Evolutionary conservation across 345 rosid species (phyloP).

Genomic region (Anastatica hierochuntica): DNA sequence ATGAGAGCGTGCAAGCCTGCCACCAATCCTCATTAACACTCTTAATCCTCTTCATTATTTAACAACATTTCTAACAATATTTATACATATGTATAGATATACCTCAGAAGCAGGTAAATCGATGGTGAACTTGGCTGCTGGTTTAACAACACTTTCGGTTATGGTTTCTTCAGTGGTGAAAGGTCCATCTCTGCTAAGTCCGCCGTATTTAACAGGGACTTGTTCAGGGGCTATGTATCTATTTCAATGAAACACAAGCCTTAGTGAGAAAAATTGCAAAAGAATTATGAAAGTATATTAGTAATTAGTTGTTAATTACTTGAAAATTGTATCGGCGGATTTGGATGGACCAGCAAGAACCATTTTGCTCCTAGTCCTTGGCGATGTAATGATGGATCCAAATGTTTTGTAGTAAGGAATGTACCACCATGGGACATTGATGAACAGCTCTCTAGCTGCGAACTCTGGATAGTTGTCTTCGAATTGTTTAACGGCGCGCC

Average conservation of each 20-base stretch:
- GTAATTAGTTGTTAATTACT: too few relatives aligned
- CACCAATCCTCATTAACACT: too few relatives aligned
- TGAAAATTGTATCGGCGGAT: conserved; percentile 76
- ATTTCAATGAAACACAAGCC: background rate
- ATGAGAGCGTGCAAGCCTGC: conserved; percentile 39
- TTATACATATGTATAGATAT: background rate
- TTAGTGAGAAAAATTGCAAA: background rate
- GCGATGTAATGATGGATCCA: conserved; percentile 64
- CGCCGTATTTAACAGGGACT: conserved; percentile 32
- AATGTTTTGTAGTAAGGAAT: conserved; percentile 68
- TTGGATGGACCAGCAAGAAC: conserved; percentile 72
- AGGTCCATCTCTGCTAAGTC: conserved; percentile 27
- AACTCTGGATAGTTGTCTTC: conserved; percentile 95
- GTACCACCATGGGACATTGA: conserved; percentile 99
- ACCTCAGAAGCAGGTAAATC: conserved; percentile 32
- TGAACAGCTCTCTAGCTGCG: conserved; percentile 82
- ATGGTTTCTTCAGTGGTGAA: conserved; percentile 17
- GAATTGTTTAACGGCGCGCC: conserved; percentile 60
- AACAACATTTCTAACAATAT: too few relatives aligned
- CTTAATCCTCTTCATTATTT: too few relatives aligned
- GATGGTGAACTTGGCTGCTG: conserved; percentile 20
- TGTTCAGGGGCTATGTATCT: conserved; percentile 28
- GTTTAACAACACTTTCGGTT: conserved; percentile 22
- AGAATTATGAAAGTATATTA: too few relatives aligned
- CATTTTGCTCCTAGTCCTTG: conserved; percentile 91